Base-by-base conservation (phyloP, 2,329 filamentous ascomycete species). In the Sclerotinia nivalis region DNA sequence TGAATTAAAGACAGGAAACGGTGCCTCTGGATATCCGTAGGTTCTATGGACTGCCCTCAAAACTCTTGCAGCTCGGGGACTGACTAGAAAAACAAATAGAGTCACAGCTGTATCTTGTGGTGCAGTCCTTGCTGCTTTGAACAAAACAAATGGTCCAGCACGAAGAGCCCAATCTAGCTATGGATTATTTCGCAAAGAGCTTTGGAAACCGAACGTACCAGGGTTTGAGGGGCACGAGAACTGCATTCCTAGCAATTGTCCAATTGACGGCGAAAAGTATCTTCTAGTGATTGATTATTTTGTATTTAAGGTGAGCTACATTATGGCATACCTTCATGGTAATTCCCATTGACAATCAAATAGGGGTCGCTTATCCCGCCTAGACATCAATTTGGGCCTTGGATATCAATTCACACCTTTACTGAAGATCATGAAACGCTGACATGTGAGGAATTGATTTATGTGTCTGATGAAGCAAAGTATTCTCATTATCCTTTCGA, bases 401-500 rank as follows among this genome's bases (percentile, higher is more conserved):
- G 70, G 13, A 34, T 20, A n/a, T 62, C 56, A 18, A 58, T 52
- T 15, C 71, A 73, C 45, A 59, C 68, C 15, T 73, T 73, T 43
- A 31, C 50, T 10, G n/a, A 69, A 5, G 34, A 70, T 10, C 22
- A 31, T 18, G 34, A 67, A 25, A 25, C 7, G 7, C 61, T 75
- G 6, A 47, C 59, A 9, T 75, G 72, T 47, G 71, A 75, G 59
- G 73, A 75, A 37, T 20, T 73, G 1, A 50, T 75, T 7, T 73
- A 69, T 45, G 71, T 74, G 13, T 68, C 66, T 4, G 73, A 74
- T 54, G 18, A 56, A 4, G 58, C 56, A 3, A 73, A 66, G 0
- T 45, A 71, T 49, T 70, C 70, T 12, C 64, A 72, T 58, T 72
- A 67, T 56, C 22, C 37, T 22, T 18, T 66, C 1, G n/a, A 25